A percentile compares a stretch with the other conserved stretches of the same genome.
Conservation (phyloP, 805 yeast genomes). For the Ogataea ganodermae region DNA sequence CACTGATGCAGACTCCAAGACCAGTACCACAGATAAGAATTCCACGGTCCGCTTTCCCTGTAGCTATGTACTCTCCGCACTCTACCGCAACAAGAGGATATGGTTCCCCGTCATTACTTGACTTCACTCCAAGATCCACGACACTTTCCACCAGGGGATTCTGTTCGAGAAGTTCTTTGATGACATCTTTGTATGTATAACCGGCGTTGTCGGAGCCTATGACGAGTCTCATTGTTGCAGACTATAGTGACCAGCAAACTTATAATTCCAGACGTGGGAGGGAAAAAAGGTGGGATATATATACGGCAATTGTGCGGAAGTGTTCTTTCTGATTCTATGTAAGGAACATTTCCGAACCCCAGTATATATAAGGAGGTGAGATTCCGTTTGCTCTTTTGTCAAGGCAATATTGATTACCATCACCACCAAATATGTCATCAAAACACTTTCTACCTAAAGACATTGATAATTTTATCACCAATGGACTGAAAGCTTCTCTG, state of each 20-base stretch:
- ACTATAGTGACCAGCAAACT: neutral
- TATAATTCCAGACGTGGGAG: neutral
- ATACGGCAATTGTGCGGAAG: slow-evolving; percentile 1
- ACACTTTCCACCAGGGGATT: slow-evolving; percentile 35
- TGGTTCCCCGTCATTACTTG: slow-evolving; percentile 37
- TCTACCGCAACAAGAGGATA: slow-evolving; percentile 47
- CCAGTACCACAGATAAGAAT: slow-evolving; percentile 51
- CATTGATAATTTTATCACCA: slow-evolving; percentile 37
- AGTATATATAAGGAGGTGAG: neutral
- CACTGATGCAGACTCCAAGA: slow-evolving; percentile 49
- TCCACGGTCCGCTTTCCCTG: slow-evolving; percentile 46
- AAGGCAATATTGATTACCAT: no score
- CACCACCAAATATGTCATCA: slow-evolving; percentile 31
- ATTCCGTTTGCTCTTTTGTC: neutral
- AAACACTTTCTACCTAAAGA: slow-evolving; percentile 45
- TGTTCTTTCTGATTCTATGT: neutral
- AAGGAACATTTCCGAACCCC: slow-evolving; percentile 1
- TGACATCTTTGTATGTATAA: slow-evolving; percentile 42
- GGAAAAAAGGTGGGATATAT: neutral
- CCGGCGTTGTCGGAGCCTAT: slow-evolving; percentile 50
- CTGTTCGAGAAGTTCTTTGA: slow-evolving; percentile 38
- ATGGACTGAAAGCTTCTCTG: slow-evolving; percentile 41
- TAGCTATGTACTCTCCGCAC: slow-evolving; percentile 43
- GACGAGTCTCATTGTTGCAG: slow-evolving; percentile 29
- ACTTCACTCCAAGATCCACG: slow-evolving; percentile 42